Percentiles rank a stretch among this genome's conserved stretches.
Evolutionary conservation across 73 alveolate species (phyloP).

Genomic region (Chromera velia): DNA sequence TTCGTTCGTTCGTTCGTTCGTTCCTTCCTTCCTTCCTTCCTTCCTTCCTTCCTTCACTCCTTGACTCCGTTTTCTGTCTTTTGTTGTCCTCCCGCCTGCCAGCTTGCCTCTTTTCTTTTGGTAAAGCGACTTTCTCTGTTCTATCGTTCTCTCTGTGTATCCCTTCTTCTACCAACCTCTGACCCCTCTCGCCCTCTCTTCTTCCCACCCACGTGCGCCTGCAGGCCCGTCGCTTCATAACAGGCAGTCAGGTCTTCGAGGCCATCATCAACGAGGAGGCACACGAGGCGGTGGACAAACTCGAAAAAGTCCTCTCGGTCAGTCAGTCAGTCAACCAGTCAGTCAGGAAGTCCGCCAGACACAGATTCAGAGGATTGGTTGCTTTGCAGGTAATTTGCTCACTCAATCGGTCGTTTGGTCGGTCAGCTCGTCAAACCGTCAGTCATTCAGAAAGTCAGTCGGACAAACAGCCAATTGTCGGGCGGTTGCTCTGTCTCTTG

Average conservation of each 20-base stretch:
- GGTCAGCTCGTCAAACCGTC: background rate
- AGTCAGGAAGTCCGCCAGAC: background rate
- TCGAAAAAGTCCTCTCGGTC: constrained; percentile 38
- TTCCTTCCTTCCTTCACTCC: background rate
- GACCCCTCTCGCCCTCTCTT: background rate
- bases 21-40: background rate
- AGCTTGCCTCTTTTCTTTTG: background rate
- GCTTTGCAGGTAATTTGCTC: background rate
- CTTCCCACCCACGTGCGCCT: background rate
- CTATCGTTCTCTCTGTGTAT: background rate
- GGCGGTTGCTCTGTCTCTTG: too few species aligned
- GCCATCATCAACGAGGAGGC: constrained; percentile 93
- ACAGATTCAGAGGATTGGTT: background rate
- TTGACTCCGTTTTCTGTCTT: background rate
- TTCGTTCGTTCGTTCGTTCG: background rate
- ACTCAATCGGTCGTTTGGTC: background rate
- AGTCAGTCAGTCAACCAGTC: background rate
- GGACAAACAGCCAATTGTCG: too few species aligned
- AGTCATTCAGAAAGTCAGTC: too few species aligned
- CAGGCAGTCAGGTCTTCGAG: constrained; percentile 87
- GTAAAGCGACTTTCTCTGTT: too few species aligned
- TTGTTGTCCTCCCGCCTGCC: background rate
- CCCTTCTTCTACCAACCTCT: background rate
- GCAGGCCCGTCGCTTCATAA: constrained; percentile 62
- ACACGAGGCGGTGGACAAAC: constrained; percentile 88